Conservation (phyloP, 1,284 basidiomycete species). For the Mycosarcoma maydis region DNA sequence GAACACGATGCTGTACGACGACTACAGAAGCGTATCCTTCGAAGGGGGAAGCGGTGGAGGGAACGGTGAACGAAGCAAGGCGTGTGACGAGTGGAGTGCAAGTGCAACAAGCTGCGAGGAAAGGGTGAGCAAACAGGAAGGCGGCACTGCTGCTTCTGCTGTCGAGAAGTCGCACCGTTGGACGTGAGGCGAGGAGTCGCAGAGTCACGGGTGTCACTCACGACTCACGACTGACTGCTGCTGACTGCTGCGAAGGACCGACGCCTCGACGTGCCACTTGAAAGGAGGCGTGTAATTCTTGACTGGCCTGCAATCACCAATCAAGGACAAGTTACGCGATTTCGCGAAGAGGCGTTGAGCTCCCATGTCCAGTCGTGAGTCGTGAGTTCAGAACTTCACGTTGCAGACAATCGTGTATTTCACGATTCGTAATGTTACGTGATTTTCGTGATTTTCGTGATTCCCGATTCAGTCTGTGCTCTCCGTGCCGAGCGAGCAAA, state of each 20-base stretch:
- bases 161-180: not conserved
- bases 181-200: not conserved
- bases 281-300: not conserved
- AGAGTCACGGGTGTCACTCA: too few species aligned
- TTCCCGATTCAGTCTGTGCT: not conserved
- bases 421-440: too few species aligned
- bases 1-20: not conserved
- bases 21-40: not conserved
- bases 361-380: too few species aligned
- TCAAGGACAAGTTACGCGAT: not conserved
- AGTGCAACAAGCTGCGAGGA: not conserved
- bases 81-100: not conserved
- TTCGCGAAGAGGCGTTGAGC: constrained; percentile 8
- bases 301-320: not conserved
- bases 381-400: too few species aligned
- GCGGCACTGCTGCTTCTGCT: not conserved
- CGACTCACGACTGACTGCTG: not conserved
- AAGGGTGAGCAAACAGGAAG: not conserved
- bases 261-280: constrained; percentile 4
- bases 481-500: not conserved
- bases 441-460: too few species aligned
- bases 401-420: too few species aligned
- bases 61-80: not conserved
- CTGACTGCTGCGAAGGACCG: constrained; percentile 7
- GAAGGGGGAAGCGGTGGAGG: not conserved